Evolutionary conservation across 1,284 basidiomycete species (phyloP).

Genomic region (Amylostereum areolatum): DNA sequence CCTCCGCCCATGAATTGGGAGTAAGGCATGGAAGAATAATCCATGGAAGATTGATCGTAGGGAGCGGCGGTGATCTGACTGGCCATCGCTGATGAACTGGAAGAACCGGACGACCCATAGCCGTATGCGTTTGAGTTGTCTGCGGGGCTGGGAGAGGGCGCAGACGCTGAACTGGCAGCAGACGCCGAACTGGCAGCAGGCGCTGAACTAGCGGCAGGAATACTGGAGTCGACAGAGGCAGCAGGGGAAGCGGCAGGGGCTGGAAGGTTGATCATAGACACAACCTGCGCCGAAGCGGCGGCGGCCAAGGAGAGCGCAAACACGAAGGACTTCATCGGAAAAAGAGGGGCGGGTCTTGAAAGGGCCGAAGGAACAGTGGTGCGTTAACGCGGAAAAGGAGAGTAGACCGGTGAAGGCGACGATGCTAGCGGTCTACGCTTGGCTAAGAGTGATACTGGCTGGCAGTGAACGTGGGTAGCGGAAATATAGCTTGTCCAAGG

Average conservation of each 20-base stretch:
- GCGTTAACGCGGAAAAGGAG: slow-evolving; percentile 29
- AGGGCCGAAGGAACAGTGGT: slow-evolving; percentile 17
- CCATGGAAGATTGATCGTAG: slow-evolving; percentile 38
- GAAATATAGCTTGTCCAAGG: slow-evolving; percentile 20
- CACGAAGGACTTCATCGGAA: slow-evolving; percentile 57
- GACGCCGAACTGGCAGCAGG: neutral
- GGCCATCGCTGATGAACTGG: slow-evolving; percentile 6
- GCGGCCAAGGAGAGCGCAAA: slow-evolving; percentile 51
- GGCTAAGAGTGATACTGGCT: slow-evolving; percentile 38
- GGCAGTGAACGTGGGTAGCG: slow-evolving; percentile 40
- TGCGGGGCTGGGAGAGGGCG: too few relatives aligned
- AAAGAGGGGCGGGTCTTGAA: slow-evolving; percentile 27
- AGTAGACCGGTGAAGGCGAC: slow-evolving; percentile 32
- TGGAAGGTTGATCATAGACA: slow-evolving; percentile 36
- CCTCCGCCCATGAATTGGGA: slow-evolving; percentile 52
- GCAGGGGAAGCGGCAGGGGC: slow-evolving; percentile 4
- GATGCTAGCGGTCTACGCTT: slow-evolving; percentile 67
- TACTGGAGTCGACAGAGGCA: slow-evolving; percentile 12
- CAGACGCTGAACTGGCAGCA: neutral
- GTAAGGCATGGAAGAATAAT: slow-evolving; percentile 49
- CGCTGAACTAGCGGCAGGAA: slow-evolving; percentile 10
- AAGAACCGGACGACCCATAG: slow-evolving; percentile 7
- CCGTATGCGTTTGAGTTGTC: slow-evolving; percentile 4
- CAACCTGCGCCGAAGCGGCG: slow-evolving; percentile 50
- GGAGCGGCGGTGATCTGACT: slow-evolving; percentile 27